Base-by-base conservation (phyloP, 805 yeast genomes). In the Metschnikowia kofuensis region DNA sequence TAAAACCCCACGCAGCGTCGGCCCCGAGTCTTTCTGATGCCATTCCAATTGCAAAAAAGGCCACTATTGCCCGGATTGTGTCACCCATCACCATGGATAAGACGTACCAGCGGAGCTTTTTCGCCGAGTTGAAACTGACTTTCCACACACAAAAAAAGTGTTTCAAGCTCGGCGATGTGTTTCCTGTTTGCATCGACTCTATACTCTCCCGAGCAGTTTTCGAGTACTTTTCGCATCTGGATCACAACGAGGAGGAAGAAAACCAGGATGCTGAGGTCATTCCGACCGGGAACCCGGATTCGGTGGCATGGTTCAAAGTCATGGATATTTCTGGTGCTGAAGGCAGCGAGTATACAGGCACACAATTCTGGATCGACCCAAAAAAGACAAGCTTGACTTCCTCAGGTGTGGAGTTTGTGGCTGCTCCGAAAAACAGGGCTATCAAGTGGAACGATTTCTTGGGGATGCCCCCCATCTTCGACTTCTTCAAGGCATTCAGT, bases 221-320 rank as follows among this genome's bases (percentile, higher is more conserved):
- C 54, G 59, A 57, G 1, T 40, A 44, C 12, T 35, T 44, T 2
- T 14, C 44, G 3, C 44, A 35, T 1, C 41, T 26, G 14, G 70
- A 67, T 21, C 66, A 72, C 5, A 46, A 37, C 2, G 62, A 55
- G 9, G 60, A 55, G 7, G 49, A 48, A 1, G 42, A 41, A 8
- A 42, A 29, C 7, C 42, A 45, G 27, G 54, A 42, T 16, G 10
- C 71, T 0, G 64, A 64, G 2, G 68, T 74, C 4, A 66, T 80
- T 2, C 89, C 90, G 0, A 65, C 70, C 2, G 89, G 88, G 0
- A 74, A 74, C 21, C 82, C 87, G 1, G 89, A 90, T 61, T 72
- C 80, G 0, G 77, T 91, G 15, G 96, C 90, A 0, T 92, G 97
- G 97, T 92, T 90, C 66, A 80, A 79, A 55, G 78, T 92, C 1